Conservation (phyloP, 78 protist species). For the Polysphondylium violaceum region DNA sequence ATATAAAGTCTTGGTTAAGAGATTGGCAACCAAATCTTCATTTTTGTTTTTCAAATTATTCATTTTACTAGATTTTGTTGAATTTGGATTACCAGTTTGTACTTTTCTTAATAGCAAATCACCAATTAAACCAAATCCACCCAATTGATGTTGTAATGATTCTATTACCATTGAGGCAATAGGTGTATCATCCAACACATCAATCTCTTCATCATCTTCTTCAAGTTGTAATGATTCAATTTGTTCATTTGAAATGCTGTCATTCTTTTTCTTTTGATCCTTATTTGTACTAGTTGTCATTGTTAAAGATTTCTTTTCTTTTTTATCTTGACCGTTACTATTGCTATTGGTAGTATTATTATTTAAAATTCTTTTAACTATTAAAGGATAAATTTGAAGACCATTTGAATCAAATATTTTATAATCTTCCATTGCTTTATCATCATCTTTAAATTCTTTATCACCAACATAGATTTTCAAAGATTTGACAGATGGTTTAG, state of each 20-base stretch:
- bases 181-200: conserved; percentile 73
- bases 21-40: conserved; percentile 17
- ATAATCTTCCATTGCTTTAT: conserved; percentile 49
- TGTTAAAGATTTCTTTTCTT: background rate
- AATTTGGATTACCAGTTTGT: conserved; percentile 27
- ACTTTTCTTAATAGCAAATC: conserved; percentile 58
- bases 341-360: background rate
- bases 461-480: conserved; percentile 34
- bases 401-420: conserved; percentile 73
- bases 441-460: conserved; percentile 70
- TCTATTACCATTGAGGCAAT: conserved; percentile 47
- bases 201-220: conserved; percentile 15
- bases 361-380: conserved; percentile 17
- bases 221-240: background rate
- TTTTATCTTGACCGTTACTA: background rate
- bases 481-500: conserved; percentile 49
- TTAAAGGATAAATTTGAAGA: conserved; percentile 30
- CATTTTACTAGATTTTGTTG: background rate
- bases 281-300: background rate
- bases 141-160: conserved; percentile 60
- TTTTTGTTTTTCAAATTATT: background rate
- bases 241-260: background rate
- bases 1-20: conserved; percentile 41
- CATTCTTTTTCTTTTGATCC: conserved; percentile 20
- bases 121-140: conserved; percentile 65